These are phyloP conservation scores for Xerocomus cyaneibrunnescens DNA, from an alignment of 1,284 basidiomycete genomes.

Conservation along the genomic window DNA sequence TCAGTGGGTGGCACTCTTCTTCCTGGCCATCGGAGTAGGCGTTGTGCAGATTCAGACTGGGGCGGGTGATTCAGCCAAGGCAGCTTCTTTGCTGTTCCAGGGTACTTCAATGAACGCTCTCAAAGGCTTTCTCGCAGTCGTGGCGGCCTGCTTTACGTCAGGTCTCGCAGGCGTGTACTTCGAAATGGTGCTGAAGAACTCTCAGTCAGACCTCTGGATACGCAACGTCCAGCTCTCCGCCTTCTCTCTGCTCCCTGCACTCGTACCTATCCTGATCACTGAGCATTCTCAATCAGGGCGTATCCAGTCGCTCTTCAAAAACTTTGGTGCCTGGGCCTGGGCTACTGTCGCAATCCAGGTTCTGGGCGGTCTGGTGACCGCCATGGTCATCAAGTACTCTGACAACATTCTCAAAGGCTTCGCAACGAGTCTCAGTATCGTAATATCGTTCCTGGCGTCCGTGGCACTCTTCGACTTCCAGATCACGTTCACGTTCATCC, in stretches of 20 bases:
- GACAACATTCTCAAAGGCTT: conserved; percentile 94
- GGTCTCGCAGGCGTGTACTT: conserved; percentile 99
- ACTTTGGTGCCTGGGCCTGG: conserved; percentile 91
- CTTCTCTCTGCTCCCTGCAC: conserved; percentile 90
- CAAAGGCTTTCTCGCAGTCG: conserved; percentile 86
- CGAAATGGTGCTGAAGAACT: conserved; percentile 95
- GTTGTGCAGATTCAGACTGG: conserved; percentile 87
- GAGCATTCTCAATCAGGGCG: conserved; percentile 41
- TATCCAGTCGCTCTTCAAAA: conserved; percentile 54
- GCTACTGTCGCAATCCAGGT: conserved; percentile 89
- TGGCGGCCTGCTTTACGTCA: conserved; percentile 91
- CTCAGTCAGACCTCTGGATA: conserved; percentile 89
- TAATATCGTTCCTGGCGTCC: conserved; percentile 90
- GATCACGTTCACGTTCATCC: conserved; percentile 81
- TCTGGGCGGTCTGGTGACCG: conserved; percentile 87
- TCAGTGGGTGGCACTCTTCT: conserved; percentile 84
- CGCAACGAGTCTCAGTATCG: conserved; percentile 89
- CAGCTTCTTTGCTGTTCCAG: conserved; percentile 36
- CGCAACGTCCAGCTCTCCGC: conserved; percentile 95
- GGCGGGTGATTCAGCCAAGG: conserved; percentile 37
- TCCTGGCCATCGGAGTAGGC: conserved; percentile 89
- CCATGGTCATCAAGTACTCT: conserved; percentile 83
- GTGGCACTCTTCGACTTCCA: conserved; percentile 86
- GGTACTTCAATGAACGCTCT: conserved; percentile 71
- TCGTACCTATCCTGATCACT: conserved; percentile 77